Evolutionary conservation across 2,329 filamentous ascomycete genomes (phyloP), one percentile per base, ranked within the genome.

Genomic region (Nemania serpens): DNA sequence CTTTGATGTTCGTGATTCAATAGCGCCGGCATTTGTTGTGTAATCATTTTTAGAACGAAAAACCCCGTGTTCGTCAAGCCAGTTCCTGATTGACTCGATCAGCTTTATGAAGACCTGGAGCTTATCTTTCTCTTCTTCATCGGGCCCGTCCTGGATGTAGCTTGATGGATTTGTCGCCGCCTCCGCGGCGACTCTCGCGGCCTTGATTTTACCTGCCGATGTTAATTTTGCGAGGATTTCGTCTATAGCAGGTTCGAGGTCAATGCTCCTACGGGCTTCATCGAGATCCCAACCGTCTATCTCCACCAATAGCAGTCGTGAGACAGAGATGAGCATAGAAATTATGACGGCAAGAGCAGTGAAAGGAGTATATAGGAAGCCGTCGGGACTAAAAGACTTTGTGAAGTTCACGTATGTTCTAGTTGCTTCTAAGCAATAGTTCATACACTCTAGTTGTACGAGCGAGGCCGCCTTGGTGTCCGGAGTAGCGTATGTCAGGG

Each of bases 391-490:
- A 3, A 75, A 63, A 1, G 68, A 68, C 7, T 75, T 68, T 13
- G 76, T 51, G 6, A 72, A 66, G 20, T 68, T 68, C 29, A 76
- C 75, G 58, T 75, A 79, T 4, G 70, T 67, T 42, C 65, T 68
- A 13, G 73, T 72, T 41, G 76, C 73, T 22, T 71, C 59, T 9
- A 79, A 66, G 59, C 76, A 76, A 58, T 75, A 72, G 10, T 70
- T 65, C 51, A 79, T 70, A 45, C 74, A 75, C 53, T 75, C 70
- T 1, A 64, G 45, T 33, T 71, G 69, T 25, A 67, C 46, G 12
- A 57, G 57, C 3, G 63, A 59, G 13, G 52, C 29, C 20, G 43
- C 47, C 45, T 69, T 67, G 20, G 66, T 67, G 2, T 70, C 64
- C 6, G 72, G 66, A 17, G 65, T 50, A 63, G 73, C 65, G 41